These are phyloP conservation scores for Lotmaria passim DNA, from an alignment of 208 protist genomes.

Conservation along the genomic window DNA sequence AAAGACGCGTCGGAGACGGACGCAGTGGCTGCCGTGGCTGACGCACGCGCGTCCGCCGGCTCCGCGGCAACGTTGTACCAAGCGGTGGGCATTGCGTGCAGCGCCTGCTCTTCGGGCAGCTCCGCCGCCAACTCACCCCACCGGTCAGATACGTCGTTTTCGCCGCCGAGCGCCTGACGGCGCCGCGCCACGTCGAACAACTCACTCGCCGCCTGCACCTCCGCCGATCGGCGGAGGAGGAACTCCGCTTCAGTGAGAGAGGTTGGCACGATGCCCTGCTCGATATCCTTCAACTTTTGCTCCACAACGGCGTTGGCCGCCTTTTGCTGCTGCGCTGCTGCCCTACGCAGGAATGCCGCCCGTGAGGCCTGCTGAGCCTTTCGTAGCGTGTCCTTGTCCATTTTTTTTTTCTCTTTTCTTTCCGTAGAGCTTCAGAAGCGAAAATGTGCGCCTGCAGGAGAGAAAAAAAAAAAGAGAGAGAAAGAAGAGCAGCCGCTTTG, in stretches of 20 bases:
- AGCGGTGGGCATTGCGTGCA: neutral
- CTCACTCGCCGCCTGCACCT: slow-evolving; percentile 66
- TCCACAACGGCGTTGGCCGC: slow-evolving; percentile 71
- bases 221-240: slow-evolving; percentile 60
- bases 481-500: neutral
- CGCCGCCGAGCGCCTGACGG: slow-evolving; percentile 53
- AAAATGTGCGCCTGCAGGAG: no score
- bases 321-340: slow-evolving; percentile 63
- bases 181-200: slow-evolving; percentile 63
- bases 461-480: slow-evolving; percentile 10
- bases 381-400: slow-evolving; percentile 64
- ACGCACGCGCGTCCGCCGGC: neutral
- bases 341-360: slow-evolving; percentile 70
- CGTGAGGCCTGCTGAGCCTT: slow-evolving; percentile 75
- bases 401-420: no score
- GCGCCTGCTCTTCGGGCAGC: neutral
- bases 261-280: slow-evolving; percentile 69
- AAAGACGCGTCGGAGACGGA: slow-evolving; percentile 29
- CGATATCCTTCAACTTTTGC: slow-evolving; percentile 78
- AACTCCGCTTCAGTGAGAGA: slow-evolving; percentile 73
- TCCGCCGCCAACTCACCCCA: slow-evolving; percentile 12
- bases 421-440: no score
- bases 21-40: neutral
- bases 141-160: slow-evolving; percentile 26
- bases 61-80: neutral